Evolutionary conservation across 2,329 filamentous ascomycete genomes (phyloP), one percentile per base, ranked within the genome.

Genomic region (Didymella lethalis): DNA sequence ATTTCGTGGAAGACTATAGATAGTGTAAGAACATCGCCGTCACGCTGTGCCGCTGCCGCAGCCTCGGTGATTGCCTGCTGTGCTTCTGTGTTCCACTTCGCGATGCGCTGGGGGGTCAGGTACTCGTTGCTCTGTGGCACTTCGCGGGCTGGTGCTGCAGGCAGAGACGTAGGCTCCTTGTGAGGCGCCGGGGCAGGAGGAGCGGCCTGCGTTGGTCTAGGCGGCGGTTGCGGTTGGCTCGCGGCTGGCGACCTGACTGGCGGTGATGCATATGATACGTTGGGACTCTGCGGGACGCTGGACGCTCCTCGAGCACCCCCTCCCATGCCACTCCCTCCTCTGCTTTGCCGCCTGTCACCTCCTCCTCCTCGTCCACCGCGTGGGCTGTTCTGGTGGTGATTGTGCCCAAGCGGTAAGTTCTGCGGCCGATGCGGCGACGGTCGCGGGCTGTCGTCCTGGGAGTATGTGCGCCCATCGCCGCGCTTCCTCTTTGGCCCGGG

Each of bases 1-100:
- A 97, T 85, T 75, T 99, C 95, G 78, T 97, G 92, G 66, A 93
- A 92, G 23, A 97, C 81, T 14, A 85, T 85, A 29, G 89, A 88
- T 36, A 96, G 80, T 57, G 87, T 86, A 45, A 89, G 82, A 7
- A 85, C 80, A 70, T 96, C 89, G 65, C 90, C 86, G 64, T 90
- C 85, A 34, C 85, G 80, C 66, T 87, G 85, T 47, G 89, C 88
- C 66, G 88, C 82, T 43, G 84, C 75, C 25, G 89, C 90, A 66
- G 86, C 83, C 23, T 87, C 83, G 20, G 94, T 78, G 12, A 96
- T 80, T 26, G 86, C 85, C 61, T 88, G 83, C 55, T 88, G 88
- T 29, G 90, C 91, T 45, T 80, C 82, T 32, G 84, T 81, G 38
- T 82, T 78, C 95, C 95, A 98, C 29, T 81, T 78, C 31, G 82